These are phyloP conservation scores for Vigna unguiculata DNA, from an alignment of 306 rosid species.

Conservation along the genomic window DNA sequence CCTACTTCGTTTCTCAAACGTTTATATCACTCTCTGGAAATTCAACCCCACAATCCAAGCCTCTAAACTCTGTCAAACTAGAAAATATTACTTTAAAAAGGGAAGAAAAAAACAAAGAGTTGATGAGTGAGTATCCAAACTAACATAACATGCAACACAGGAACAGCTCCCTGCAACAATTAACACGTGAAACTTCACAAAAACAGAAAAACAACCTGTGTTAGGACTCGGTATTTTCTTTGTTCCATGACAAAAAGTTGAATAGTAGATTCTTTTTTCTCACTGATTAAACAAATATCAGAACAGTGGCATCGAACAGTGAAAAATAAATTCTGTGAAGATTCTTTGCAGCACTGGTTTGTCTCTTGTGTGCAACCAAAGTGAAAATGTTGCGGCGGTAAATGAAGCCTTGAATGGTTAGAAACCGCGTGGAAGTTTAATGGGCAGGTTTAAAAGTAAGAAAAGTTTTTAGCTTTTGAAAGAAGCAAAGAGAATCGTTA, in stretches of 20 bases:
- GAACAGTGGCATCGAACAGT: conserved; percentile 52
- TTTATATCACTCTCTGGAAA: conserved; percentile 30
- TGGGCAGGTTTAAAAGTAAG: conserved; percentile 40
- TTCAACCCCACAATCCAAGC: conserved; percentile 46
- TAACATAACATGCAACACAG: conserved; percentile 38
- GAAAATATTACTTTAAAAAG: conserved; percentile 17
- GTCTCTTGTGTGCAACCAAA: conserved; percentile 59
- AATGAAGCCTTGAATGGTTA: conserved; percentile 38
- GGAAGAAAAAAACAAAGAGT: neutral
- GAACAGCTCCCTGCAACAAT: conserved; percentile 31
- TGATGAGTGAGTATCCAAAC: conserved; percentile 30
- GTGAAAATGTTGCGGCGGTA: conserved; percentile 49
- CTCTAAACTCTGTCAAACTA: conserved; percentile 40
- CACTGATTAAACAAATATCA: conserved; percentile 23
- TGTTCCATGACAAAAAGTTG: conserved; percentile 3
- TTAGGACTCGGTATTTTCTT: conserved; percentile 26
- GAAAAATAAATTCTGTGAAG: conserved; percentile 42
- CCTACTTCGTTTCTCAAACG: conserved; percentile 13
- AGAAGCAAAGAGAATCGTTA: conserved; percentile 40
- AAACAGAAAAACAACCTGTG: neutral
- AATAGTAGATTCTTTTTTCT: neutral
- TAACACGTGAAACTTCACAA: conserved; percentile 34
- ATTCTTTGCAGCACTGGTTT: conserved; percentile 56
- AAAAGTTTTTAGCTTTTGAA: conserved; percentile 49
- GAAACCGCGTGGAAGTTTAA: conserved; percentile 46